Percentiles rank a stretch among this genome's conserved stretches.
Evolutionary conservation across 2,329 filamentous ascomycete species (phyloP).

Genomic region (Lachnellula arida): DNA sequence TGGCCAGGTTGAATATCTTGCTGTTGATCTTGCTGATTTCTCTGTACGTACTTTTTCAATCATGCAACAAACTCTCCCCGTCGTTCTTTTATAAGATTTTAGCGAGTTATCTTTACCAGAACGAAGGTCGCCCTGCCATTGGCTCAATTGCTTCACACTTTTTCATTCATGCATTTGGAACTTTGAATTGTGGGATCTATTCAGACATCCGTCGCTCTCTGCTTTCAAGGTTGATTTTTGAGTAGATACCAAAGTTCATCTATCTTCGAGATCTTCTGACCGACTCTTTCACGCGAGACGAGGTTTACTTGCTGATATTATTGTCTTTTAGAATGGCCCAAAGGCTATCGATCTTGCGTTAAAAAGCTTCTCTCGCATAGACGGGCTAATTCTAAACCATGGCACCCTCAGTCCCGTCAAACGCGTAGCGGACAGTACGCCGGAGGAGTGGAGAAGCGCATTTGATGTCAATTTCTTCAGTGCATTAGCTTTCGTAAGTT

Average conservation of each 20-base stretch:
- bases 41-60: slow-evolving; percentile 35
- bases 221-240: too few relatives aligned
- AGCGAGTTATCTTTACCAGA: too few relatives aligned
- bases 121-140: too few relatives aligned
- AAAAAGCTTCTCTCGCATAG: slow-evolving; percentile 64
- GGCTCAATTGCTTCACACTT: too few relatives aligned
- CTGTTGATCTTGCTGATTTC: slow-evolving; percentile 51
- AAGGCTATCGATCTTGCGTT: slow-evolving; percentile 63
- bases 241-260: too few relatives aligned
- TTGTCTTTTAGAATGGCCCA: slow-evolving; percentile 40
- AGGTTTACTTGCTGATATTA: not conserved
- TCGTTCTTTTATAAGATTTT: too few relatives aligned
- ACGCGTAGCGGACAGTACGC: slow-evolving; percentile 60
- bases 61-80: not conserved
- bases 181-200: too few relatives aligned
- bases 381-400: slow-evolving; percentile 86
- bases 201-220: too few relatives aligned
- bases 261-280: too few relatives aligned
- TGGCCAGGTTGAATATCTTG: slow-evolving; percentile 50
- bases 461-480: slow-evolving; percentile 90
- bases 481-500: slow-evolving; percentile 66
- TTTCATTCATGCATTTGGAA: too few relatives aligned
- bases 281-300: not conserved
- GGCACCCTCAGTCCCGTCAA: slow-evolving; percentile 73
- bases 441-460: slow-evolving; percentile 67